phyloP scores from a whole-genome alignment of 2,329 filamentous ascomycete species.

The Pseudonectria buxi region DNA sequence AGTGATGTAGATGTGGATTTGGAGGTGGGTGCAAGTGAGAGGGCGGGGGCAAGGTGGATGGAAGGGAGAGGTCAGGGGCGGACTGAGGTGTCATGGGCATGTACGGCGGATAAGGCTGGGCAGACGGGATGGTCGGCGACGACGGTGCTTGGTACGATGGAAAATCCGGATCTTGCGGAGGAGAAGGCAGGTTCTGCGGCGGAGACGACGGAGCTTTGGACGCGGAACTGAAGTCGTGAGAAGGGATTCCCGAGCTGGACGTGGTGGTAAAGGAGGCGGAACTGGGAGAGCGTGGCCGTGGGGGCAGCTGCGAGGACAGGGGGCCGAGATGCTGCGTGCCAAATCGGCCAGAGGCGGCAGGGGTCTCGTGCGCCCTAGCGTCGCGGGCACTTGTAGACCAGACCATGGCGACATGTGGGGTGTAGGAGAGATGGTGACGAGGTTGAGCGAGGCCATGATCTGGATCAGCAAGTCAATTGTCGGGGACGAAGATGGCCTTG shows the following conservation, averaged over 20 bases:
- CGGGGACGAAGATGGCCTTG: constrained; percentile 69
- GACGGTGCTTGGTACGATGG: constrained; percentile 1
- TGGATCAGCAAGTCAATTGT: constrained; percentile 32
- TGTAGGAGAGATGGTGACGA: constrained; percentile 11
- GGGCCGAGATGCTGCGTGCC: too few species aligned
- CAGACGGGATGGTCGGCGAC: constrained; percentile 15
- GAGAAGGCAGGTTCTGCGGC: constrained; percentile 1
- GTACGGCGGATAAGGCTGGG: constrained; percentile 14
- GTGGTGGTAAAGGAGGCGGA: constrained; percentile 14
- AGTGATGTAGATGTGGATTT: constrained; percentile 1
- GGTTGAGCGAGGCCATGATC: constrained; percentile 18
- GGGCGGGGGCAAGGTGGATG: constrained; percentile 11
- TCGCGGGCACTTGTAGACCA: constrained; percentile 23
- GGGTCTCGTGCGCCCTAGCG: too few species aligned
- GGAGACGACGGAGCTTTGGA: not conserved
- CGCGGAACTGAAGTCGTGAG: constrained; percentile 1
- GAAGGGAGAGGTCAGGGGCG: constrained; percentile 8
- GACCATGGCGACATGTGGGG: constrained; percentile 33
- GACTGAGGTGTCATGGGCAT: constrained; percentile 8
- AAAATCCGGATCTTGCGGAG: constrained; percentile 10
- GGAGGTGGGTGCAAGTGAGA: constrained; percentile 5
- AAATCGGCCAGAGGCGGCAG: not conserved
- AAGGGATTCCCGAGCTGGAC: constrained; percentile 14
- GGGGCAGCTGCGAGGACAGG: too few species aligned
- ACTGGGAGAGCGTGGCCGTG: constrained; percentile 10